phyloP scores from a whole-genome alignment of 352 stramenopile genomes.

The Blastocystis hominis region DNA sequence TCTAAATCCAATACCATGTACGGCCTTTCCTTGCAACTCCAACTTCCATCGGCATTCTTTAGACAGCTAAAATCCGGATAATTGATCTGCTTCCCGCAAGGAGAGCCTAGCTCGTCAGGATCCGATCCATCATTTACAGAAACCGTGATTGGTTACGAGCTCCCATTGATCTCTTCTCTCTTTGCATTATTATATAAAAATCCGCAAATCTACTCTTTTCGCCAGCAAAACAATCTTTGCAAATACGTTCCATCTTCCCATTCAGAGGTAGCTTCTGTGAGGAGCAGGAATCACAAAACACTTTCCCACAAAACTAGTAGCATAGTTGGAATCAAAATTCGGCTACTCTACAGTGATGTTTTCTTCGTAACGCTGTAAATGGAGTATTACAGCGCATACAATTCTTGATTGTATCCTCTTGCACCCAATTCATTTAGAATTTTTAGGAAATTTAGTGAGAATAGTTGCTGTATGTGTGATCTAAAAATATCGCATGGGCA shows the following conservation, averaged over 20 bases:
- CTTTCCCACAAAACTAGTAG: slow-evolving; percentile 45
- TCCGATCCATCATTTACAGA: background rate
- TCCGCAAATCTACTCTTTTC: slow-evolving; percentile 8
- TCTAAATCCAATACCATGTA: slow-evolving; percentile 55
- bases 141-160: slow-evolving; percentile 49
- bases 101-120: slow-evolving; percentile 24
- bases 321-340: background rate
- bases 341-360: slow-evolving; percentile 54
- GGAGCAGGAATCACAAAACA: slow-evolving; percentile 56
- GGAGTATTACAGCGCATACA: slow-evolving; percentile 52
- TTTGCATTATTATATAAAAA: background rate
- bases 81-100: slow-evolving; percentile 50
- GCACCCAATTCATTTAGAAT: slow-evolving; percentile 36
- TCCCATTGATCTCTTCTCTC: slow-evolving; percentile 50
- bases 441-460: background rate
- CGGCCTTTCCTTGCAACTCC: slow-evolving; percentile 53
- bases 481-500: background rate
- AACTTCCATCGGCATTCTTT: slow-evolving; percentile 40
- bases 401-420: slow-evolving; percentile 45
- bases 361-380: slow-evolving; percentile 50
- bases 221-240: slow-evolving; percentile 27
- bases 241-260: slow-evolving; percentile 31
- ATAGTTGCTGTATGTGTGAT: background rate
- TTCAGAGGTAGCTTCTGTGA: slow-evolving; percentile 34
- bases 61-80: slow-evolving; percentile 51